Percentiles rank a stretch among this genome's conserved stretches.
phyloP scores from a whole-genome alignment of 1,139 yeast species.

The Magnusiomyces suaveolens region DNA sequence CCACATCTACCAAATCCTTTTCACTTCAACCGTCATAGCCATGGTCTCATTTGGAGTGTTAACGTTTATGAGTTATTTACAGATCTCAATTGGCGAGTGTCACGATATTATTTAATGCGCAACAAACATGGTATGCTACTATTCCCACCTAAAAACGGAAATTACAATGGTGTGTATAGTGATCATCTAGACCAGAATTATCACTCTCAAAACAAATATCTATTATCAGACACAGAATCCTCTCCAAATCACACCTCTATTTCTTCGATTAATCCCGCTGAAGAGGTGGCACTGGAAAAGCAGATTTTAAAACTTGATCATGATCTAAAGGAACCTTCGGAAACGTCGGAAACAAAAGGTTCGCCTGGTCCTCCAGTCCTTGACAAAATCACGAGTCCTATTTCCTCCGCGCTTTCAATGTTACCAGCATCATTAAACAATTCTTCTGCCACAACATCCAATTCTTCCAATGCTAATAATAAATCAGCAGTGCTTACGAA shows the following conservation, averaged over 20 bases:
- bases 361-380: neutral
- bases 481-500: neutral
- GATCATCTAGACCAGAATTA: neutral
- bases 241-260: neutral
- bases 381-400: neutral
- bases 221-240: neutral
- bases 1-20: slow-evolving; percentile 13
- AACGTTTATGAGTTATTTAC: slow-evolving; percentile 42
- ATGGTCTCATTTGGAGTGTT: neutral
- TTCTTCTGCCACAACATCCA: neutral
- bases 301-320: neutral
- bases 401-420: neutral
- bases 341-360: neutral
- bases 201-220: neutral
- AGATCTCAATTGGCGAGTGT: slow-evolving; percentile 57
- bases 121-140: slow-evolving; percentile 39
- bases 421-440: neutral
- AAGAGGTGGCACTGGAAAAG: neutral
- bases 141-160: neutral
- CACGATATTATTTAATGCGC: slow-evolving; percentile 54
- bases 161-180: neutral
- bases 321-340: neutral
- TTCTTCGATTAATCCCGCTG: neutral
- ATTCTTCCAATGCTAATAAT: neutral
- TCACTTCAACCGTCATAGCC: neutral